Evolutionary conservation across 2,329 filamentous ascomycete species (phyloP), one percentile per base, ranked within the genome.

Genomic region (Rhytidhysteron rufulum): DNA sequence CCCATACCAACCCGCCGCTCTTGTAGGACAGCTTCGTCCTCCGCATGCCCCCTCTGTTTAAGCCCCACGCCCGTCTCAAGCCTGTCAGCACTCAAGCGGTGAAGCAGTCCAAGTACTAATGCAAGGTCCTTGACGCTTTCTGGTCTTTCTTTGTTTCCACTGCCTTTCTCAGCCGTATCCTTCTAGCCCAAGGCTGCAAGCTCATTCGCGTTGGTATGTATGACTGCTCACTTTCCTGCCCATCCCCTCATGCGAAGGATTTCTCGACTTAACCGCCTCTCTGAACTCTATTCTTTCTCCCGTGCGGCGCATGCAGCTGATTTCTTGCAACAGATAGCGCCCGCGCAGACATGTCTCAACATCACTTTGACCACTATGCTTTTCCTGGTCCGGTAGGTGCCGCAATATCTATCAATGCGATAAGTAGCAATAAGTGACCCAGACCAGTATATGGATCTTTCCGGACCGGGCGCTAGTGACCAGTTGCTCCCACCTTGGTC

Each of bases 181-280:
- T 45, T 48, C 48, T 62, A 58, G 57, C 57, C 29, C 50, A 48
- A 57, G 58, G 58, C 62, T 59, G 45, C 49, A 46, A 50, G 50
- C 50, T 13, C n/a, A n/a, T 10, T 37, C 35, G 17, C 9, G 29
- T 30, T 30, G 22, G 35, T 37, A 37, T 22, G 35, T 30, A 30
- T 25, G 24, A 11, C 18, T 16, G 22, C n/a, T 37, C 25, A 5
- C 30, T 37, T 37, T 4, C 13, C 27, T 16, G 27, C 27, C 16
- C 27, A 8, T 30, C 27, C 13, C 5, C 27, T 30, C 13, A 13
- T 13, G 27, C 16, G 5, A 16, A n/a, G 27, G 13, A 30, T 30
- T 30, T 30, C 27, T 30, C 27, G 16, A 30, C 4, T 30, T 16
- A 13, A 4, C 16, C 13, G 13, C 13, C 27, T 16, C 16, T n/a